Evolutionary conservation across 768 basidiomycete genomes (phyloP).

Genomic region (Lepiota venenata): DNA sequence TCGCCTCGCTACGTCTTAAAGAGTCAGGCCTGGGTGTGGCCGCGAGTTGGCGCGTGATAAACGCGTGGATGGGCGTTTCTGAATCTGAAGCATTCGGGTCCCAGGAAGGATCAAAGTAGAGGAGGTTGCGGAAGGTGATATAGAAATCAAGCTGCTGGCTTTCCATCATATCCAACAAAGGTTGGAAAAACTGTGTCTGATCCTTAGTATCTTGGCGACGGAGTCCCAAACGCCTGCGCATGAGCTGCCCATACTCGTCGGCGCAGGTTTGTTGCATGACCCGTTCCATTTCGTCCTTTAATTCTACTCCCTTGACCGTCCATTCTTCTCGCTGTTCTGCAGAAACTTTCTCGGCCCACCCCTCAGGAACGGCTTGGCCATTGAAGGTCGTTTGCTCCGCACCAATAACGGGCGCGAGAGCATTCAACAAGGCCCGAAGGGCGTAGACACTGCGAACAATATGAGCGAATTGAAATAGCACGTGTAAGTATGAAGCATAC

Average conservation of each 20-base stretch:
- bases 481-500: slow-evolving; percentile 33
- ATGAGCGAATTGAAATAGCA: neutral
- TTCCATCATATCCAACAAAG: slow-evolving; percentile 75
- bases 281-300: slow-evolving; percentile 59
- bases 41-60: slow-evolving; percentile 42
- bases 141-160: slow-evolving; percentile 83
- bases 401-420: slow-evolving; percentile 84
- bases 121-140: slow-evolving; percentile 73
- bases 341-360: slow-evolving; percentile 60
- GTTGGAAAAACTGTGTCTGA: slow-evolving; percentile 55
- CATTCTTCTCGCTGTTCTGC: slow-evolving; percentile 59
- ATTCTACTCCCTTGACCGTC: slow-evolving; percentile 52
- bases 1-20: slow-evolving; percentile 43
- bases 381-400: slow-evolving; percentile 57
- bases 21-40: slow-evolving; percentile 43
- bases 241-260: slow-evolving; percentile 60
- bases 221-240: slow-evolving; percentile 83
- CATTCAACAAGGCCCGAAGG: slow-evolving; percentile 67
- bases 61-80: slow-evolving; percentile 29
- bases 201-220: slow-evolving; percentile 53
- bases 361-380: slow-evolving; percentile 47
- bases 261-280: slow-evolving; percentile 57
- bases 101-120: slow-evolving; percentile 49
- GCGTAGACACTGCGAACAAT: slow-evolving; percentile 60
- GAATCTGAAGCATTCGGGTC: slow-evolving; percentile 1